These are phyloP conservation scores for Ceratocystiopsis sp. DNA, from an alignment of 2,329 filamentous ascomycete genomes.

Conservation along the genomic window DNA sequence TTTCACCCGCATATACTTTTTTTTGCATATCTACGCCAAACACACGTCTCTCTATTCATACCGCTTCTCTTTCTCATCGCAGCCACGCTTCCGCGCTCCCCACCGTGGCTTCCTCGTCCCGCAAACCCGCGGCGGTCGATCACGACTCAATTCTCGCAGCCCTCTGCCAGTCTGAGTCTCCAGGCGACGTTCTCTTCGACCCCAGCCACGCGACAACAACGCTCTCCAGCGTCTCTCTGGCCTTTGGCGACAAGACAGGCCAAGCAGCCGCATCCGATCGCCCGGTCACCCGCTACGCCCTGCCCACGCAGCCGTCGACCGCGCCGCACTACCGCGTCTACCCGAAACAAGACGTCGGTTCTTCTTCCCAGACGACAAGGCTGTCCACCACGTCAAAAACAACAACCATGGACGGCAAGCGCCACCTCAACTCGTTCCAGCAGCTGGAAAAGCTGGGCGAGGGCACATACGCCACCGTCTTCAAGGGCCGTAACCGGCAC, in stretches of 20 bases:
- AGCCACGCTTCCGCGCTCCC: too few relatives aligned
- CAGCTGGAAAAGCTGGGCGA: constrained; percentile 98
- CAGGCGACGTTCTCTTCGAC: constrained; percentile 24
- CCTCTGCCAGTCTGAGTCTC: constrained; percentile 16
- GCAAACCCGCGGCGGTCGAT: too few relatives aligned
- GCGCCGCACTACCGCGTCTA: constrained; percentile 14
- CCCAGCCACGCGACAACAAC: constrained; percentile 14
- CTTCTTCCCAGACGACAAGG: too few relatives aligned
- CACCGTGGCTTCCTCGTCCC: too few relatives aligned
- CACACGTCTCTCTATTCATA: too few relatives aligned
- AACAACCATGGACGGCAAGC: constrained; percentile 65
- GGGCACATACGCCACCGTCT: constrained; percentile 96
- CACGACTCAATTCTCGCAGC: background rate
- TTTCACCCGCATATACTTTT: too few relatives aligned
- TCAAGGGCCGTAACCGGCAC: constrained; percentile 89
- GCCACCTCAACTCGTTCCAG: constrained; percentile 93
- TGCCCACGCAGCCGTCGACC: constrained; percentile 14
- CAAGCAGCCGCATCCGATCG: background rate
- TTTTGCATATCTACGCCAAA: too few relatives aligned
- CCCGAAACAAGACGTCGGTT: background rate
- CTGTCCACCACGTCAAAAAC: too few relatives aligned
- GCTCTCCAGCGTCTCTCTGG: background rate
- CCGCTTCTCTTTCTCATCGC: too few relatives aligned
- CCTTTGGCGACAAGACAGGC: too few relatives aligned
- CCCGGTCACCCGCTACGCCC: constrained; percentile 8